Evolutionary conservation across 257 asterid species (phyloP).

Genomic region (Pogostemon cablin): DNA sequence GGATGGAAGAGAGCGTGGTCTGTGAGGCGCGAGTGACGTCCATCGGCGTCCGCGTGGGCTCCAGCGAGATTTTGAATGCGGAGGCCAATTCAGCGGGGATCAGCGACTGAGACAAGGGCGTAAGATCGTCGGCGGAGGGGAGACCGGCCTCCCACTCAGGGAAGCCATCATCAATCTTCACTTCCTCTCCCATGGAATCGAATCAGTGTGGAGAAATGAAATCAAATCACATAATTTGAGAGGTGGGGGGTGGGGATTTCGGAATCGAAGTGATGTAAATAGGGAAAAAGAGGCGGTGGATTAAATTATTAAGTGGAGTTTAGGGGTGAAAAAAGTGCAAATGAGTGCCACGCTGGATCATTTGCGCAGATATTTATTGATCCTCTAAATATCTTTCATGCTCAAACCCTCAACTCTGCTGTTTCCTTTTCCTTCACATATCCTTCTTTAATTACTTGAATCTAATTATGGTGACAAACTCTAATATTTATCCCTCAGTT

Average conservation of each 20-base stretch:
- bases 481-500: too few species aligned
- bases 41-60: conserved; percentile 51
- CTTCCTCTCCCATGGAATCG: conserved; percentile 60
- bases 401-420: too few species aligned
- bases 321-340: conserved; percentile 57
- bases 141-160: conserved; percentile 84
- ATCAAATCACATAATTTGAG: conserved; percentile 9
- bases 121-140: conserved; percentile 68
- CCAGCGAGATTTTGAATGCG: conserved; percentile 80
- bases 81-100: conserved; percentile 81
- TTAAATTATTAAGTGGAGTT: conserved; percentile 30
- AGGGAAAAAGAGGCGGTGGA: conserved; percentile 40
- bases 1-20: conserved; percentile 61
- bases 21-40: conserved; percentile 85
- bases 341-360: conserved; percentile 64
- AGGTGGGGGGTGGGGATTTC: not conserved
- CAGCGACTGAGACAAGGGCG: conserved; percentile 68
- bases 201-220: conserved; percentile 4
- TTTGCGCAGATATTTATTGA: conserved; percentile 51
- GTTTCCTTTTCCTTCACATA: not conserved
- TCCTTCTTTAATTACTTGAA: not conserved
- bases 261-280: conserved; percentile 15
- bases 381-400: conserved; percentile 40
- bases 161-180: conserved; percentile 49
- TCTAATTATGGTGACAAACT: too few species aligned